Base-by-base conservation (phyloP, 116 monocot genomes). In the Cymodocea nodosa region DNA sequence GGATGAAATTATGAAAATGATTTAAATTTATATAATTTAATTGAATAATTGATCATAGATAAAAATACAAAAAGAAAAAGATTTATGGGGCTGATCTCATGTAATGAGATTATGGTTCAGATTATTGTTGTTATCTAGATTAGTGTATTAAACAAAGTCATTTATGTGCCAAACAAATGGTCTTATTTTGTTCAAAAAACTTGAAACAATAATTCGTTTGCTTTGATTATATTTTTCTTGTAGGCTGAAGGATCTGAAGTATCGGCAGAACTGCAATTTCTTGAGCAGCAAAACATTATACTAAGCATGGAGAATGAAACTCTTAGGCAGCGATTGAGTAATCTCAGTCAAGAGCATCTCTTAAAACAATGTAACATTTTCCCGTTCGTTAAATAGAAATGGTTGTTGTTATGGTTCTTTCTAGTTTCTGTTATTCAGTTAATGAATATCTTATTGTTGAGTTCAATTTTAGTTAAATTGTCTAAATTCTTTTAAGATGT, bases 221-320 rank as follows among this genome's bases (percentile, higher is more conserved):
- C n/a, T 15, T 51, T 51, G 15, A 24, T 62, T 62, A 22, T 51
- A 34, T 50, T 17, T 5, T 51, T 64, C n/a, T n/a, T n/a, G 53
- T 63, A 92, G 92, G 76, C 84, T 22, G 83, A 87, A 71, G 74
- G 78, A 36, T 68, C 78, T 61, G 82, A 85, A 75, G 82, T 85
- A 72, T 76, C 81, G 63, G 92, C 85, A 73, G 87, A 92, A 75
- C 59, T 92, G 68, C 83, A 82, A 60, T 87, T 92, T 81, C 51
- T 83, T 49, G 83, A 79, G 59, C 81, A 79, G 61, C 92, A 92
- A 56, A 92, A 85, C 70, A 64, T 92, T 52, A 85, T 92, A 50
- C 49, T 92, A 58, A 81, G 71, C 64, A 74, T 87, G 68, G 92
- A 92, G 75, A 92, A 92, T 75, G 80, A 93, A 68, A 68, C 88